These are phyloP conservation scores for Penicillium crustosum DNA, from an alignment of 2,329 filamentous ascomycete species.

Conservation along the genomic window DNA sequence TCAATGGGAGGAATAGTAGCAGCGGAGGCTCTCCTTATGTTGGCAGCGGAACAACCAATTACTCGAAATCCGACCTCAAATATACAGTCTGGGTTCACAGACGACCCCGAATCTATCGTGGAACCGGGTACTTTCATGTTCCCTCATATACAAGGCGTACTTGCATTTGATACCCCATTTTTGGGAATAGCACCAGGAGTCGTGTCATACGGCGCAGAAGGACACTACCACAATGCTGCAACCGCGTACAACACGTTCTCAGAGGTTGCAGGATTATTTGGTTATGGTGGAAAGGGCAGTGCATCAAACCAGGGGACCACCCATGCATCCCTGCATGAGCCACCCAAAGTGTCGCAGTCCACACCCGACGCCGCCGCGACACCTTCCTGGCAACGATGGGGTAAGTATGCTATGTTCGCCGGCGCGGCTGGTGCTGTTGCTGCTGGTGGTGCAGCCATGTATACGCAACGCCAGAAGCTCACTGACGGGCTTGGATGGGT, in stretches of 20 bases:
- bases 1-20: slow-evolving; percentile 94
- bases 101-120: slow-evolving; percentile 20
- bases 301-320: slow-evolving; percentile 16
- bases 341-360: slow-evolving; percentile 28
- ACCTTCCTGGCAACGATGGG: slow-evolving; percentile 73
- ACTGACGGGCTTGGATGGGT: slow-evolving; percentile 77
- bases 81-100: slow-evolving; percentile 16
- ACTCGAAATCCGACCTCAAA: slow-evolving; percentile 33
- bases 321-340: slow-evolving; percentile 11
- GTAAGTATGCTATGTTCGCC: slow-evolving; percentile 79
- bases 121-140: slow-evolving; percentile 69
- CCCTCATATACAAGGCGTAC: slow-evolving; percentile 83
- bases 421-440: slow-evolving; percentile 78
- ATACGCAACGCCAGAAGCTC: slow-evolving; percentile 79
- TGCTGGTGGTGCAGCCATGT: slow-evolving; percentile 79
- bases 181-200: slow-evolving; percentile 53
- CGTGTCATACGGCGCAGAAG: slow-evolving; percentile 66
- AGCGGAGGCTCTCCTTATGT: slow-evolving; percentile 77
- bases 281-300: slow-evolving; percentile 58
- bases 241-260: slow-evolving; percentile 68
- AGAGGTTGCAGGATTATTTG: slow-evolving; percentile 61
- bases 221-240: slow-evolving; percentile 73
- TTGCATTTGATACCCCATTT: slow-evolving; percentile 94
- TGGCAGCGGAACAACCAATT: slow-evolving; percentile 65
- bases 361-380: slow-evolving; percentile 48